These are phyloP conservation scores for Astrocystis sublimbata DNA, from an alignment of 495 filamentous ascomycete genomes.

Conservation along the genomic window DNA sequence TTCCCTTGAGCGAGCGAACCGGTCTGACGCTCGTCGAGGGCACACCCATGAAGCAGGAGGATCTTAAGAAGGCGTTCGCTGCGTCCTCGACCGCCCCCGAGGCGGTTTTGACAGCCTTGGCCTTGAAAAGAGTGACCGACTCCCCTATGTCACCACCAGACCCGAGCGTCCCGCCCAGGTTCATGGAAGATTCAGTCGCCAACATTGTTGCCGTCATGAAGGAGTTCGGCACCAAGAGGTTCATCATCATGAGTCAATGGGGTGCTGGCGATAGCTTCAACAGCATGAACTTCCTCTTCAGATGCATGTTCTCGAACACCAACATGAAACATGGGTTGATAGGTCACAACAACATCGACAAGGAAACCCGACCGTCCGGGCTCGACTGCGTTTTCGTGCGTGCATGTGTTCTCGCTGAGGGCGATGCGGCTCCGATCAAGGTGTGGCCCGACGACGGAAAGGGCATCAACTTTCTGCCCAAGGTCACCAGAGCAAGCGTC, in stretches of 20 bases:
- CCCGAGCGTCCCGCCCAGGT: neutral
- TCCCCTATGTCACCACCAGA: slow-evolving; percentile 5
- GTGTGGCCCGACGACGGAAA: slow-evolving; percentile 20
- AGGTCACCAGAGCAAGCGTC: slow-evolving; percentile 43
- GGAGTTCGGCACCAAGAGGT: slow-evolving; percentile 34
- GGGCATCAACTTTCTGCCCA: slow-evolving; percentile 7
- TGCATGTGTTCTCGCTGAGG: slow-evolving; percentile 19
- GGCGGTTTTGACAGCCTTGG: slow-evolving; percentile 41
- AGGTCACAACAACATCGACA: slow-evolving; percentile 19
- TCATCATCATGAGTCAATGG: slow-evolving; percentile 42
- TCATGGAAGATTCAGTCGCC: slow-evolving; percentile 29
- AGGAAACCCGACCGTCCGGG: slow-evolving; percentile 11
- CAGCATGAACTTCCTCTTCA: slow-evolving; percentile 17
- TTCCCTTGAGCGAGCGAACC: slow-evolving; percentile 20
- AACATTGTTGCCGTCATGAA: slow-evolving; percentile 42
- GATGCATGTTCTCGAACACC: slow-evolving; percentile 11
- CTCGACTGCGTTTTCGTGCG: slow-evolving; percentile 19
- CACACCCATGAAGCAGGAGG: slow-evolving; percentile 35
- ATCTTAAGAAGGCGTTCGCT: slow-evolving; percentile 40
- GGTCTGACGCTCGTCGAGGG: slow-evolving; percentile 40
- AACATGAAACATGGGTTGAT: slow-evolving; percentile 14
- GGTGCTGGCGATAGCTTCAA: slow-evolving; percentile 33
- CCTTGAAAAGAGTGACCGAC: slow-evolving; percentile 19
- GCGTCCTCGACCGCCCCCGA: slow-evolving; percentile 21
- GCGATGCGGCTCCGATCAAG: slow-evolving; percentile 14